phyloP scores from a whole-genome alignment of 139 green algal genomes.

The Mesostigma viride region DNA sequence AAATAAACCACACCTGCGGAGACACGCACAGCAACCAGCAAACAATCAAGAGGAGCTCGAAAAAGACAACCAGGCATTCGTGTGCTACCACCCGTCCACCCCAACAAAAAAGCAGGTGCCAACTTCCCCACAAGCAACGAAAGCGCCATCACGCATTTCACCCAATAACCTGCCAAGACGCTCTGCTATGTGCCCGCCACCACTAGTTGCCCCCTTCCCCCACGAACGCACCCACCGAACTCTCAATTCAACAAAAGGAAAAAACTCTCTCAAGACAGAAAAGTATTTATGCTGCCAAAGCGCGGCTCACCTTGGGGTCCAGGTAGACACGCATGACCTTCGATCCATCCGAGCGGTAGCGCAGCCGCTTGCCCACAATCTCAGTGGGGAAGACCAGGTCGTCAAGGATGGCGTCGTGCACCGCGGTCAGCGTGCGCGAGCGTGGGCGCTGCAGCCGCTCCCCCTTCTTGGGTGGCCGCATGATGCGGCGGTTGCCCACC shows the following conservation, averaged over 20 bases:
- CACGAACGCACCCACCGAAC: background rate
- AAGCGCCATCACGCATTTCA: too few relatives aligned
- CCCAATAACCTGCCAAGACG: too few relatives aligned
- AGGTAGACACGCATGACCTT: conserved; percentile 49
- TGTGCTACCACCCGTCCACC: too few relatives aligned
- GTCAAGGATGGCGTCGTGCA: conserved; percentile 81
- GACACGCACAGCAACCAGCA: too few relatives aligned
- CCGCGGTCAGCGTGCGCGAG: conserved; percentile 85
- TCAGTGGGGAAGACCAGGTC: conserved; percentile 97
- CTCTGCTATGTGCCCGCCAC: too few relatives aligned
- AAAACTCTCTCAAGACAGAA: background rate
- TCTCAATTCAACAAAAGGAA: background rate
- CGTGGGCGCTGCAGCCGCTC: conserved; percentile 58
- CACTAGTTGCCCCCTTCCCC: too few relatives aligned
- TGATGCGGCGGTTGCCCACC: conserved; percentile 85
- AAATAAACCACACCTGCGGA: too few relatives aligned
- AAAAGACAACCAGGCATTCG: too few relatives aligned
- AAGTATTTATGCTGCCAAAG: background rate
- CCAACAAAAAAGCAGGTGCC: too few relatives aligned
- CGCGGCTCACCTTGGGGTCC: conserved; percentile 18
- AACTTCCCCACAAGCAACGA: too few relatives aligned
- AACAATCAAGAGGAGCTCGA: too few relatives aligned
- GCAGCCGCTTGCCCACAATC: conserved; percentile 95
- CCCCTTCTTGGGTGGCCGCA: conserved; percentile 62
- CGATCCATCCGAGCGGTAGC: conserved; percentile 85